These are phyloP conservation scores for Sicyos edulis DNA, from an alignment of 306 rosid species.

Conservation along the genomic window DNA sequence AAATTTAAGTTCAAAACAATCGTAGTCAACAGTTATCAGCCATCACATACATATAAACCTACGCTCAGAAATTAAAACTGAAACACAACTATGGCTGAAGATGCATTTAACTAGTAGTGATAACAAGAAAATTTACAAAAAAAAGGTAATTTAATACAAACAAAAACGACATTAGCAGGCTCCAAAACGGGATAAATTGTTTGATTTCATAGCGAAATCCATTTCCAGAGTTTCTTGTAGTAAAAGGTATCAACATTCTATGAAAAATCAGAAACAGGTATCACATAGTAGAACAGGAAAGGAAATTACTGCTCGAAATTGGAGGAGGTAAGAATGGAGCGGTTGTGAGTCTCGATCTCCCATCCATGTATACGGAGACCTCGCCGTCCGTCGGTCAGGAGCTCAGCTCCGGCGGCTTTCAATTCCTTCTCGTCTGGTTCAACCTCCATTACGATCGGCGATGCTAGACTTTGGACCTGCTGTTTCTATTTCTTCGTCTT, in stretches of 20 bases:
- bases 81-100: background rate
- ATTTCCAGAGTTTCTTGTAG: background rate
- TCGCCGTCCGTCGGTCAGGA: slow-evolving; percentile 48
- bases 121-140: background rate
- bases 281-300: background rate
- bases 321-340: slow-evolving; percentile 70
- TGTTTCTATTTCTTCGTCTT: background rate
- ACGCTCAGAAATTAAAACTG: background rate
- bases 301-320: slow-evolving; percentile 34
- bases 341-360: slow-evolving; percentile 67
- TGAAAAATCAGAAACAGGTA: background rate
- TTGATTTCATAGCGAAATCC: background rate
- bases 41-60: background rate
- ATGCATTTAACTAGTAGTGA: background rate
- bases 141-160: background rate
- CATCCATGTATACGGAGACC: slow-evolving; percentile 81
- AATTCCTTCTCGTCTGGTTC: slow-evolving; percentile 60
- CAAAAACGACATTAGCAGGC: background rate
- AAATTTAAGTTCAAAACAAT: too few relatives aligned
- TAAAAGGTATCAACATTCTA: background rate
- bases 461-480: background rate
- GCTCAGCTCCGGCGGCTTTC: slow-evolving; percentile 80
- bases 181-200: background rate
- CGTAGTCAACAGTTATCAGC: background rate
- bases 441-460: slow-evolving; percentile 47